Conservation (phyloP, 257 asterid genomes). For the Plectranthus barbatus region DNA sequence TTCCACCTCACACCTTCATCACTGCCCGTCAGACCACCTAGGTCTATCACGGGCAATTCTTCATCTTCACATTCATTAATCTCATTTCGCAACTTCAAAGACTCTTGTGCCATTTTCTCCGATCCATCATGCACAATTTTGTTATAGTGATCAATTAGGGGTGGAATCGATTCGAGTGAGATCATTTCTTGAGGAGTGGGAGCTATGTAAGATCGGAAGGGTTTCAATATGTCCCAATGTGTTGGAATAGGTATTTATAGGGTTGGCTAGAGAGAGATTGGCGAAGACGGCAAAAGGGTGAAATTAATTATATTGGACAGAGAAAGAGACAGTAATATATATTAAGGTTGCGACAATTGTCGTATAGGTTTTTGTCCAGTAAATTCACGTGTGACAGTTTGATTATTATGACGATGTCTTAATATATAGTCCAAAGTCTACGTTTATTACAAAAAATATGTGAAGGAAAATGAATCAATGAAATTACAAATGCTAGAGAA, state of each 20-base stretch:
- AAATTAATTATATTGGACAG: not conserved
- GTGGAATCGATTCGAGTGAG: constrained; percentile 21
- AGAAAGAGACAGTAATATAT: constrained; percentile 1
- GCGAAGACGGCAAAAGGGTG: constrained; percentile 19
- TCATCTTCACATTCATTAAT: not conserved
- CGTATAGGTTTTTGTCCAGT: constrained; percentile 2
- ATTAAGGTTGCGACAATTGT: constrained; percentile 26
- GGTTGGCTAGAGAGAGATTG: constrained; percentile 4
- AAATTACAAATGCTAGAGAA: not conserved
- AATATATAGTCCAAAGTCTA: not conserved
- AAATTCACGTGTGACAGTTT: constrained; percentile 23
- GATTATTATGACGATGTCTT: constrained; percentile 2
- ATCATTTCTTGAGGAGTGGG: constrained; percentile 12
- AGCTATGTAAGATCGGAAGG: too few relatives aligned
- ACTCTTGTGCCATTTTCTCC: not conserved
- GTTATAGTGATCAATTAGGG: constrained; percentile 15
- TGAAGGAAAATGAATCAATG: not conserved
- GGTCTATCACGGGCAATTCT: constrained; percentile 40
- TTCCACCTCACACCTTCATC: constrained; percentile 15
- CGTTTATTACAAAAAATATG: not conserved
- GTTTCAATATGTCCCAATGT: not conserved
- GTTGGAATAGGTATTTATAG: constrained; percentile 18
- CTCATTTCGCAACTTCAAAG: not conserved
- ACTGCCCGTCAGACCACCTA: constrained; percentile 18
- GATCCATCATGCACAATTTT: not conserved